Evolutionary conservation across 1,284 basidiomycete genomes (phyloP).

Genomic region (Agaricales sp.): DNA sequence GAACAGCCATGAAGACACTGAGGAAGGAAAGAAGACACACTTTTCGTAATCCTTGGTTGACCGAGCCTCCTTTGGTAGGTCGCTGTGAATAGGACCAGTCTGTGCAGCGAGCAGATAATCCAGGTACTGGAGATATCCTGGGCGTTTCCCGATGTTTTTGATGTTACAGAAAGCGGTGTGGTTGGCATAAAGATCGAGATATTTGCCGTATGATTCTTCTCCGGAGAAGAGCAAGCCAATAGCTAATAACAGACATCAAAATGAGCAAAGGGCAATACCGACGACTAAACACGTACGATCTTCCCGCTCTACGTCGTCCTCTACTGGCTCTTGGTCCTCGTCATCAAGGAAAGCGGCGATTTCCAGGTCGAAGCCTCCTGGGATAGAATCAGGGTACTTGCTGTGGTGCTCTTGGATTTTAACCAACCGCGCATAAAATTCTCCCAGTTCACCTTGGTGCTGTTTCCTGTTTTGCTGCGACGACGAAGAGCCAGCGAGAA

Average conservation of each 20-base stretch:
- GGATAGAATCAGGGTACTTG: constrained; percentile 85
- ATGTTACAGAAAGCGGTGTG: constrained; percentile 89
- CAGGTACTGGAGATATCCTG: constrained; percentile 88
- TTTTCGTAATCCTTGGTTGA: constrained; percentile 69
- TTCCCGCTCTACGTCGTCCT: constrained; percentile 71
- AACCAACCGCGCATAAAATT: constrained; percentile 91
- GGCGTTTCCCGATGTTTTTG: constrained; percentile 67
- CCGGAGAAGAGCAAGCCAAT: constrained; percentile 88
- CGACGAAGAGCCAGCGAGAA: constrained; percentile 38
- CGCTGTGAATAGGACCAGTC: constrained; percentile 49
- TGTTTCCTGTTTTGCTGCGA: constrained; percentile 8
- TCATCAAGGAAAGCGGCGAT: constrained; percentile 73
- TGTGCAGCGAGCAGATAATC: constrained; percentile 64
- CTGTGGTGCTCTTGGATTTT: constrained; percentile 94
- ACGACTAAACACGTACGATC: constrained; percentile 48
- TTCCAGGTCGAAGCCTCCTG: constrained; percentile 74
- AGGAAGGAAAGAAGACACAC: constrained; percentile 33
- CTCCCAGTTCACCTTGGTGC: constrained; percentile 69
- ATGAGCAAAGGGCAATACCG: constrained; percentile 3
- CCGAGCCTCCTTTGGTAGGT: constrained; percentile 67
- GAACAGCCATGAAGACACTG: constrained; percentile 10
- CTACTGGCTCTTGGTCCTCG: constrained; percentile 52
- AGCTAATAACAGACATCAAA: constrained; percentile 35
- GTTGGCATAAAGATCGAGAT: constrained; percentile 86
- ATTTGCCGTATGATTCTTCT: constrained; percentile 92